Percentiles rank a stretch among this genome's conserved stretches.
Evolutionary conservation across 2,329 filamentous ascomycete species (phyloP).

Genomic region (Pseudopithomyces maydicus): DNA sequence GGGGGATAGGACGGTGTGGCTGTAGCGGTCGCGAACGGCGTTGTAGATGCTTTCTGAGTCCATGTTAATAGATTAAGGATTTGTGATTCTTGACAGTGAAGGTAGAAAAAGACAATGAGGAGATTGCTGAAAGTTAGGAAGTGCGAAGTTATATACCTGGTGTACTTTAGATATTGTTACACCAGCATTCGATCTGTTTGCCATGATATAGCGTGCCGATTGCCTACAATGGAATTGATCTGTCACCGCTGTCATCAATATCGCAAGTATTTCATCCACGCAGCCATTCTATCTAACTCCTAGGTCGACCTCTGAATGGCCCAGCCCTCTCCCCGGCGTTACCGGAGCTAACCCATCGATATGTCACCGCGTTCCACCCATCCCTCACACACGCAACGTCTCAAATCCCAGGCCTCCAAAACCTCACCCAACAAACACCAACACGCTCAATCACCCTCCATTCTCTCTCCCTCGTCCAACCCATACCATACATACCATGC

Average conservation of each 20-base stretch:
- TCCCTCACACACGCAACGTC: constrained; percentile 3
- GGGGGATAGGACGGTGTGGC: constrained; percentile 12
- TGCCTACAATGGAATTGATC: too few relatives aligned
- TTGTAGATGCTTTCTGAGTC: constrained; percentile 12
- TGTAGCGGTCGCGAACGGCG: constrained; percentile 18
- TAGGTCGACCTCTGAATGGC: background rate
- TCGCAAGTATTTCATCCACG: too few relatives aligned
- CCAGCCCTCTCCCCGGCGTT: background rate
- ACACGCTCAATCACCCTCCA: background rate
- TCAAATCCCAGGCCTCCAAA: background rate
- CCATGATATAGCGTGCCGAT: too few relatives aligned
- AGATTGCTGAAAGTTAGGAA: too few relatives aligned
- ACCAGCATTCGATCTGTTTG: too few relatives aligned
- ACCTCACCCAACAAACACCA: background rate
- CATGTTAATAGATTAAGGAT: background rate
- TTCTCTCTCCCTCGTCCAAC: background rate
- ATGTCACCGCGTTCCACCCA: constrained; percentile 9
- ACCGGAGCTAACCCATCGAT: constrained; percentile 2
- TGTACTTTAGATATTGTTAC: too few relatives aligned
- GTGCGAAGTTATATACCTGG: too few relatives aligned
- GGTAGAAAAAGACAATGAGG: too few relatives aligned
- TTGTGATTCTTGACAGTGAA: too few relatives aligned
- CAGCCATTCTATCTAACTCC: too few relatives aligned
- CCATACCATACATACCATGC: background rate
- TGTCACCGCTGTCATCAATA: too few relatives aligned